These are phyloP conservation scores for Zygnema cylindricum DNA, from an alignment of 139 green algal genomes.

Conservation along the genomic window DNA sequence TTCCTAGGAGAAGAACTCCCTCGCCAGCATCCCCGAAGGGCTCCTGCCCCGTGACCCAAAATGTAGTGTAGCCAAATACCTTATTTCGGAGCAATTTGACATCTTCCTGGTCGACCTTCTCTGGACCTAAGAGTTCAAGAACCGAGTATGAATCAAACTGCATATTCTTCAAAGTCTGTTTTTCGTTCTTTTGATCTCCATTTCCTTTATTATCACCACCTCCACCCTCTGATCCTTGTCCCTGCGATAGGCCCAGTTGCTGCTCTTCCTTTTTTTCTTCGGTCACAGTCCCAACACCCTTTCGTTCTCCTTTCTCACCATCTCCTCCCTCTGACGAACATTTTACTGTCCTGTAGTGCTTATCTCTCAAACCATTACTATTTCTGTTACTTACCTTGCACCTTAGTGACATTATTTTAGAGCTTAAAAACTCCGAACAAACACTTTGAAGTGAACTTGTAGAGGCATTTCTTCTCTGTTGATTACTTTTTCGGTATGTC, in stretches of 20 bases:
- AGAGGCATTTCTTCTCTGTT: too few species aligned
- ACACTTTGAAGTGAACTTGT: neutral
- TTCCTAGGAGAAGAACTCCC: conserved; percentile 71
- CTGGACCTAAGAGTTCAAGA: conserved; percentile 54
- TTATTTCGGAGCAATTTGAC: conserved; percentile 66
- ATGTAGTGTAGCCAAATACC: conserved; percentile 64
- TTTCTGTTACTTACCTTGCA: neutral
- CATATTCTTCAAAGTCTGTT: conserved; percentile 1
- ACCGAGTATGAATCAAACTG: conserved; percentile 48
- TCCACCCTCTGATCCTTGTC: neutral
- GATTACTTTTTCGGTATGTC: too few species aligned
- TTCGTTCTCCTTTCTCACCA: neutral
- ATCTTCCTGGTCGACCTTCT: conserved; percentile 64
- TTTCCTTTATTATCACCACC: conserved; percentile 3
- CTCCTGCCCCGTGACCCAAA: conserved; percentile 66
- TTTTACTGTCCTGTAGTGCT: neutral
- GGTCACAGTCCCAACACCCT: neutral
- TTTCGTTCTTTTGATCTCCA: neutral
- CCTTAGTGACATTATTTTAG: neutral
- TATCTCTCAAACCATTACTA: neutral
- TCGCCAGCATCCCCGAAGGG: conserved; percentile 61
- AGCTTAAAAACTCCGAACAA: neutral
- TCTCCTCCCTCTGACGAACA: neutral
- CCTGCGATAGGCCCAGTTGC: neutral
- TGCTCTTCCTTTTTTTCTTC: neutral